Percentiles rank a stretch among this genome's conserved stretches.
Evolutionary conservation across 164 flowering plant genomes (phyloP).

Genomic region (Houttuynia cordata): DNA sequence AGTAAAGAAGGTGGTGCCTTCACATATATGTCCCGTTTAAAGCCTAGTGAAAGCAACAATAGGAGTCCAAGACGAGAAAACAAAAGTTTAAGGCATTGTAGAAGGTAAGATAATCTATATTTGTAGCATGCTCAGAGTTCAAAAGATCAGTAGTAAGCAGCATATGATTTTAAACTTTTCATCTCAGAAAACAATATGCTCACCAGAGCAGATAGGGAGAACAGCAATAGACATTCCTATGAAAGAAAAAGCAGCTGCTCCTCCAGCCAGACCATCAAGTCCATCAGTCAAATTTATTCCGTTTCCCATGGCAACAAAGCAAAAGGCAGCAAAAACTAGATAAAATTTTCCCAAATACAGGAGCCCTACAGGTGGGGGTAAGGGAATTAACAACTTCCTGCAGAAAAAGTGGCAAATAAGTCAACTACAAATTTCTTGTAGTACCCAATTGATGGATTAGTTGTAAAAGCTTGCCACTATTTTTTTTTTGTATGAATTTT

Average conservation of each 20-base stretch:
- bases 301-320: constrained; percentile 78
- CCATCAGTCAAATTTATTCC: constrained; percentile 72
- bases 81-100: too few relatives aligned
- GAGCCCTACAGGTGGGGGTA: constrained; percentile 82
- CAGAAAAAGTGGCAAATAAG: constrained; percentile 10
- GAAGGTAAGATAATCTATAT: too few relatives aligned
- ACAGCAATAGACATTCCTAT: constrained; percentile 85
- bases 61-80: too few relatives aligned
- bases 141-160: background rate
- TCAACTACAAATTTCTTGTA: background rate
- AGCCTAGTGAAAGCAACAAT: too few relatives aligned
- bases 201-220: constrained; percentile 84
- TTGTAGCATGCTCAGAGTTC: background rate
- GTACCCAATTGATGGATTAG: too few relatives aligned
- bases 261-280: constrained; percentile 91
- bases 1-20: too few relatives aligned
- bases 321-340: constrained; percentile 44
- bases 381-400: constrained; percentile 84
- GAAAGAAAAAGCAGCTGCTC: constrained; percentile 79
- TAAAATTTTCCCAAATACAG: constrained; percentile 52
- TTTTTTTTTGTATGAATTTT: too few relatives aligned
- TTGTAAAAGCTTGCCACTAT: too few relatives aligned
- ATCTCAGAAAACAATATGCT: constrained; percentile 10
- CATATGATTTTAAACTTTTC: background rate
- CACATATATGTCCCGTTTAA: too few relatives aligned